Conservation (phyloP, 2,329 filamentous ascomycete species). For the Colletotrichum spaethianum region DNA sequence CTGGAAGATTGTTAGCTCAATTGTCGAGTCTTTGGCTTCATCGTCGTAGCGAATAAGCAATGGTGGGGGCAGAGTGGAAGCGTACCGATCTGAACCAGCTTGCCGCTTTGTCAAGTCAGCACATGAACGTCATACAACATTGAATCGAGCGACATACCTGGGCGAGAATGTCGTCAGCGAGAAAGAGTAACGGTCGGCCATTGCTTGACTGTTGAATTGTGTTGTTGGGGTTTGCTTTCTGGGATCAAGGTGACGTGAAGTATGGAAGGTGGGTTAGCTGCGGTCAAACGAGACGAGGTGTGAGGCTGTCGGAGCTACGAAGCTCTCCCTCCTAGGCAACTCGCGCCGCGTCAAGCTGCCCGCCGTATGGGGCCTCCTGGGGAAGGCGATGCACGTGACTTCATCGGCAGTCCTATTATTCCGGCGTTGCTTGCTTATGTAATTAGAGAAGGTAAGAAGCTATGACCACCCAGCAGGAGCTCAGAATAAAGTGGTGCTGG, state of each 20-base stretch:
- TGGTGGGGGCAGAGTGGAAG: constrained; percentile 27
- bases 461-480: constrained; percentile 34
- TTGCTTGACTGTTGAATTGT: constrained; percentile 58
- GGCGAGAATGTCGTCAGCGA: constrained; percentile 99
- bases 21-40: no score
- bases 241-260: constrained; percentile 18
- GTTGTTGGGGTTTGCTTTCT: constrained; percentile 9
- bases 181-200: constrained; percentile 99
- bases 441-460: constrained; percentile 8
- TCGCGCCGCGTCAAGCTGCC: constrained; percentile 45
- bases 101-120: constrained; percentile 75
- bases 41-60: background rate
- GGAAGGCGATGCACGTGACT: constrained; percentile 24
- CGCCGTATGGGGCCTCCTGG: constrained; percentile 14
- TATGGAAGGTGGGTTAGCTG: constrained; percentile 33
- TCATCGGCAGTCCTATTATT: constrained; percentile 9
- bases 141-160: constrained; percentile 75
- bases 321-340: constrained; percentile 43
- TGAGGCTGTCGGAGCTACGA: constrained; percentile 42
- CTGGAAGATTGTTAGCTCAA: constrained; percentile 63
- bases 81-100: constrained; percentile 96
- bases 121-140: constrained; percentile 38
- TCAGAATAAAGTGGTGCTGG: constrained; percentile 39
- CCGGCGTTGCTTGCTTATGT: constrained; percentile 13
- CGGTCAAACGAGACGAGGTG: constrained; percentile 34